These are phyloP conservation scores for Penicillium odoratum DNA, from an alignment of 495 filamentous ascomycete species.

Conservation along the genomic window DNA sequence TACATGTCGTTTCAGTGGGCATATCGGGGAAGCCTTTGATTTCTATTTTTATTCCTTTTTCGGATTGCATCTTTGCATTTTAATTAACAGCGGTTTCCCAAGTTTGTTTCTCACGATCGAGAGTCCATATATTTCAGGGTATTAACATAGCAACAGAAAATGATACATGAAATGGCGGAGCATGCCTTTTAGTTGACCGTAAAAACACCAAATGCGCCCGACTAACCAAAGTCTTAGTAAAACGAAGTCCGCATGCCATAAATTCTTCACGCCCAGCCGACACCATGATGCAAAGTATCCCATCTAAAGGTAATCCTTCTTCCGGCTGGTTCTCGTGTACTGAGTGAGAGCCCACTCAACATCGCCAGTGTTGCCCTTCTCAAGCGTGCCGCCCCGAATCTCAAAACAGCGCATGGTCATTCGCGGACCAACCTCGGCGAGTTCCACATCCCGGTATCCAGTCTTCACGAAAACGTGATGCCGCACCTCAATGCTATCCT, in stretches of 20 bases:
- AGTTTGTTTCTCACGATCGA: not conserved
- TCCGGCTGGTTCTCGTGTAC: conserved; percentile 86
- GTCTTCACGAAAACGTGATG: conserved; percentile 85
- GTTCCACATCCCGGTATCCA: conserved; percentile 82
- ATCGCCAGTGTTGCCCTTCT: conserved; percentile 90
- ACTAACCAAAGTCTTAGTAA: conserved; percentile 27
- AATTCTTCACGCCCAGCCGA: conserved; percentile 19
- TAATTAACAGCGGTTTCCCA: not conserved
- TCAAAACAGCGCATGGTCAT: conserved; percentile 98
- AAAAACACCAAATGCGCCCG: conserved; percentile 28
- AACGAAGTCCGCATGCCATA: conserved; percentile 14
- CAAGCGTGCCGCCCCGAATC: conserved; percentile 87
- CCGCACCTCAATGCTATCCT: conserved; percentile 86
- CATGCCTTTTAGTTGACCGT: conserved; percentile 18
- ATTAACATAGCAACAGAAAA: conserved; percentile 16
- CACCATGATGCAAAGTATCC: conserved; percentile 22
- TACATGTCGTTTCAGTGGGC: not conserved
- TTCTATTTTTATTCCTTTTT: not conserved
- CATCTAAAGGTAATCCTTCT: conserved; percentile 86
- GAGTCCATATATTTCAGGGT: conserved; percentile 11
- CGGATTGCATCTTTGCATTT: not conserved
- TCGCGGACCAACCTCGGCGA: conserved; percentile 91
- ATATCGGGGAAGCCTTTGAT: not conserved
- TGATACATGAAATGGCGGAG: conserved; percentile 14
- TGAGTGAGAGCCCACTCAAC: conserved; percentile 93